A percentile compares a stretch with the other conserved stretches of the same genome.
phyloP scores from a whole-genome alignment of 1,284 basidiomycete genomes.

The Moniliella sp. region DNA sequence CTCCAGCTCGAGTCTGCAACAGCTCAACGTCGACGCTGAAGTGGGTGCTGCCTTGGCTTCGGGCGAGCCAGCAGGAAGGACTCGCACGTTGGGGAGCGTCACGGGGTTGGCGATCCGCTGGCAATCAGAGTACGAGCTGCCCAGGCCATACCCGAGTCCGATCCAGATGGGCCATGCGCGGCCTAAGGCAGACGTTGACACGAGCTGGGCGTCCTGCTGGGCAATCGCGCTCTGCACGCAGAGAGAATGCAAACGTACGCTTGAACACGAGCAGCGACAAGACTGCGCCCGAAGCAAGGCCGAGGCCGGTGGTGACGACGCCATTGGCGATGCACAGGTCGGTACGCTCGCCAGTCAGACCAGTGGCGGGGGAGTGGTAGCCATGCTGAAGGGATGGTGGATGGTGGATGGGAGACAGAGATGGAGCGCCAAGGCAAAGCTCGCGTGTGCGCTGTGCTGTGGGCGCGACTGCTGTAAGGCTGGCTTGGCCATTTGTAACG shows the following conservation, averaged over 20 bases:
- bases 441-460: too few relatives aligned
- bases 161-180: conserved; percentile 88
- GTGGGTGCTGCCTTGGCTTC: too few relatives aligned
- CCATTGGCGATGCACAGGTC: conserved; percentile 37
- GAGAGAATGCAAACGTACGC: conserved; percentile 44
- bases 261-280: conserved; percentile 83
- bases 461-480: too few relatives aligned
- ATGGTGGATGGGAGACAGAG: too few relatives aligned
- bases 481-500: too few relatives aligned
- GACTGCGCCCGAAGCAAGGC: conserved; percentile 78
- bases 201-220: too few relatives aligned
- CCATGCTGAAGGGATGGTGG: too few relatives aligned
- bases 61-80: conserved; percentile 46
- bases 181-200: conserved; percentile 40
- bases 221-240: conserved; percentile 1
- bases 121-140: conserved; percentile 74
- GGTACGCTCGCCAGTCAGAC: too few relatives aligned
- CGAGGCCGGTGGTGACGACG: conserved; percentile 55
- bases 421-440: too few relatives aligned
- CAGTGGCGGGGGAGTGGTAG: too few relatives aligned
- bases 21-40: too few relatives aligned
- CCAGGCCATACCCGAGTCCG: conserved; percentile 64
- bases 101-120: conserved; percentile 88
- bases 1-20: too few relatives aligned
- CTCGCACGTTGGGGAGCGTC: conserved; percentile 65